Evolutionary conservation across 306 rosid species (phyloP), one percentile per base, ranked within the genome.

Genomic region (Castanea crenata): DNA sequence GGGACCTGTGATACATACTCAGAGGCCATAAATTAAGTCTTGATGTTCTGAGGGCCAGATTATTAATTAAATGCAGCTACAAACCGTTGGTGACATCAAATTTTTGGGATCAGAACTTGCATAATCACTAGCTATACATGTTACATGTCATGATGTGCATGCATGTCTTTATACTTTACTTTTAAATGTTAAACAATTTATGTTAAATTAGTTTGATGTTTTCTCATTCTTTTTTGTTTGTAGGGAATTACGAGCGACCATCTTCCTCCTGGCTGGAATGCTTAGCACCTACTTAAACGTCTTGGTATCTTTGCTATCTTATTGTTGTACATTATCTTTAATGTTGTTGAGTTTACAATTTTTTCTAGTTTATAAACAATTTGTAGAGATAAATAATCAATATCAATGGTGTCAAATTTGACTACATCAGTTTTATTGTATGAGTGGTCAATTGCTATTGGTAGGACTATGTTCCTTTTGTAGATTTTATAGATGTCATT

Each of bases 181-280:
- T 72, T 19, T 61, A 10, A 54, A 5, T 21, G n/a, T 34, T 20
- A 67, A 55, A 35, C 56, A 72, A 21, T 20, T 61, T 31, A 1
- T 46, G 6, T 21, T 61, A 72, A 57, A 49, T 44, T 44, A 23
- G 29, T 34, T 32, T 79, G 49, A 74, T 54, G 35, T 49, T 72
- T 58, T 63, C 71, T 70, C 63, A 56, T 72, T 70, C 83, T 75
- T 69, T 81, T 82, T 70, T 77, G 83, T 80, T 83, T 64, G 78
- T 72, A 95, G 99, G 96, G 91, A 91, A 83, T 80, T 95, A 80
- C 90, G 98, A 71, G 85, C 85, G 35, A 90, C 90, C 84, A 54
- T 88, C 51, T 6, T 86, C 79, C 78, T 95, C 90, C 82, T 95
- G 83, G 91, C 85, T 75, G 99, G 99, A 87, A 95, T 95, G 99